These are phyloP conservation scores for Sugiyamaella boreocaroliniensis DNA, from an alignment of 805 yeast species.

Conservation along the genomic window DNA sequence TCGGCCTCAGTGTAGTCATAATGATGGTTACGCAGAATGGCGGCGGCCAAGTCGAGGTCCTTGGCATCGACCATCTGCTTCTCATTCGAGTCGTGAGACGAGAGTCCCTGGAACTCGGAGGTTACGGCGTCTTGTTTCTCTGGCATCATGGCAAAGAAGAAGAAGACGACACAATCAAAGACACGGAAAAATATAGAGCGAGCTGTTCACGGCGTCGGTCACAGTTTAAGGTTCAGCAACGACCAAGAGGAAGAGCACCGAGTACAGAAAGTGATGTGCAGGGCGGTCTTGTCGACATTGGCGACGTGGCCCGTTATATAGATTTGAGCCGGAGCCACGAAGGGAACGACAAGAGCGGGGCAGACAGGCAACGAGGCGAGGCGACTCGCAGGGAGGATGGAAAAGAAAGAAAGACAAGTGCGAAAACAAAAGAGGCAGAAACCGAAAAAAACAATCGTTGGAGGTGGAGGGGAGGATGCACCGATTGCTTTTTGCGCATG, in stretches of 20 bases:
- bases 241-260: too few relatives aligned
- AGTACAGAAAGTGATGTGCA: too few relatives aligned
- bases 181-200: too few relatives aligned
- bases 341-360: too few relatives aligned
- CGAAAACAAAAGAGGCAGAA: neutral
- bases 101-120: neutral
- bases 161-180: too few relatives aligned
- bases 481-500: neutral
- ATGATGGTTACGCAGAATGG: slow-evolving; percentile 3
- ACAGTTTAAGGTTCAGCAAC: too few relatives aligned
- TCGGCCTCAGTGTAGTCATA: slow-evolving; percentile 17
- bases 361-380: too few relatives aligned
- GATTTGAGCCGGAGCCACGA: neutral
- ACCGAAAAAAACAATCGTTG: neutral
- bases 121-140: neutral
- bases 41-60: slow-evolving; percentile 9
- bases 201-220: too few relatives aligned
- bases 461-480: neutral
- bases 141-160: neutral
- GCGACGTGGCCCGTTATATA: neutral
- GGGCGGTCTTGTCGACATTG: neutral
- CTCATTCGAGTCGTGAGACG: neutral
- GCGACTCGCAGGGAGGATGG: neutral
- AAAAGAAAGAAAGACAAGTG: neutral
- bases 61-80: slow-evolving; percentile 7